Evolutionary conservation across 2,329 filamentous ascomycete genomes (phyloP).

Genomic region (Fusarium dlaminii): DNA sequence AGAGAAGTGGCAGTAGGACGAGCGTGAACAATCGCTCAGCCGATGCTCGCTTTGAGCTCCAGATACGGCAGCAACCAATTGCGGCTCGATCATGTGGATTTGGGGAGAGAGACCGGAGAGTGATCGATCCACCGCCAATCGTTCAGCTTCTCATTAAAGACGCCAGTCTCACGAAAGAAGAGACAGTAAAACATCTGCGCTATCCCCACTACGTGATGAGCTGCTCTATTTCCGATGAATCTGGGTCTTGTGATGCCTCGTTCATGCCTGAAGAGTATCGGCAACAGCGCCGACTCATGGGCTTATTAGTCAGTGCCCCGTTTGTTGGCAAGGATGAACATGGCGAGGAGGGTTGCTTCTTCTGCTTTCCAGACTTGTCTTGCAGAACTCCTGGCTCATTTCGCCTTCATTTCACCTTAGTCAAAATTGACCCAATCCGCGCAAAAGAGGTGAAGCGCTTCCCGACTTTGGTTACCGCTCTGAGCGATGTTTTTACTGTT

Average conservation of each 20-base stretch:
- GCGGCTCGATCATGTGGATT: conserved; percentile 85
- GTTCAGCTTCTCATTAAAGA: conserved; percentile 76
- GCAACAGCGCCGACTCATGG: conserved; percentile 81
- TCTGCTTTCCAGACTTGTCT: conserved; percentile 85
- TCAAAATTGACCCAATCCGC: conserved; percentile 72
- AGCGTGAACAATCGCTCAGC: background rate
- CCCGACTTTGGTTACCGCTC: conserved; percentile 60
- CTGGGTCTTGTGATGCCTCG: conserved; percentile 73
- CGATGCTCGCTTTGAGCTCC: conserved; percentile 44
- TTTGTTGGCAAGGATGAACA: conserved; percentile 81
- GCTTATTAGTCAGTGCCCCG: conserved; percentile 78
- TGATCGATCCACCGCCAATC: conserved; percentile 86
- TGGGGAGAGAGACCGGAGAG: conserved; percentile 81
- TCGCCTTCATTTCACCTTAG: conserved; percentile 76
- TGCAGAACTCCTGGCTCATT: conserved; percentile 82
- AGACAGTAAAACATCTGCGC: conserved; percentile 61
- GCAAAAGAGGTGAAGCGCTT: conserved; percentile 58
- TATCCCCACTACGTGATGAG: conserved; percentile 77
- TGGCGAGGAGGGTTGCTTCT: conserved; percentile 80
- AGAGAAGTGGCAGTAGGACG: background rate
- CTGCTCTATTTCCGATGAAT: conserved; percentile 78
- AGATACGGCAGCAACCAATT: conserved; percentile 78
- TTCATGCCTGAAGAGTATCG: conserved; percentile 77
- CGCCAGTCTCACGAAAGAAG: conserved; percentile 62
- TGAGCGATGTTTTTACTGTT: conserved; percentile 79